Base-by-base conservation (phyloP, 768 basidiomycete species). In the Russula compacta region DNA sequence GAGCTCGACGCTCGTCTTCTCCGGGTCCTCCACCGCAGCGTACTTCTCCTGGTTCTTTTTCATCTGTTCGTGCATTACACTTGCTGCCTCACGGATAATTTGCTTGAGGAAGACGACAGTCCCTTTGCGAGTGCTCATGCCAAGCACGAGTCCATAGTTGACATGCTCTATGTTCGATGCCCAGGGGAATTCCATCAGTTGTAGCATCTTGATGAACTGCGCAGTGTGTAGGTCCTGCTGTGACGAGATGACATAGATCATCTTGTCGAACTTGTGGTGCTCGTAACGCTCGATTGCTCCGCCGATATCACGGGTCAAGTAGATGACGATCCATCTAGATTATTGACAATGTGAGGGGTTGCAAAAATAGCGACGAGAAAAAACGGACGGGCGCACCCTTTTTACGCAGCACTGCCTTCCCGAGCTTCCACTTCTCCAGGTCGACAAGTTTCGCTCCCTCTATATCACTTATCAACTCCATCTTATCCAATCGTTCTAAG, bases 11-110 rank as follows among this genome's bases (percentile, higher is more conserved):
- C 83, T 82, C 49, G 86, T 87, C 50, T 73, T 75, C 69, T 90
- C 87, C 1, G 95, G 95, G 72, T 99, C 84, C 68, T 92, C 91
- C 40, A 99, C 81, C 29, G 86, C 84, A 4, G 77, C 81, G 69
- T 95, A 98, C 74, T 98, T 99, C 55, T 85, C 92, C 74, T 92
- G 86, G 71, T 98, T 98, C 74, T 86, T 86, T 73, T 77, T 79
- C 95, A 99, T 99, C 74, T 95, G 92, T 61, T 95, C 93, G 74
- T 91, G 92, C 95, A 98, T 98, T 53, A 88, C 85, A 47, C 81
- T 79, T 5, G 83, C 81, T 0, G 95, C 92, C 69, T 97, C 94
- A 66, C 86, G 82, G 71, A 92, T 87, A 66, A 92, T 98, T 72
- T 98, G 83, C 68, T 97, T 85, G 35, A 99, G 76, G 81, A 98